Base-by-base conservation (phyloP, 345 rosid genomes). In the Turritis glabra region DNA sequence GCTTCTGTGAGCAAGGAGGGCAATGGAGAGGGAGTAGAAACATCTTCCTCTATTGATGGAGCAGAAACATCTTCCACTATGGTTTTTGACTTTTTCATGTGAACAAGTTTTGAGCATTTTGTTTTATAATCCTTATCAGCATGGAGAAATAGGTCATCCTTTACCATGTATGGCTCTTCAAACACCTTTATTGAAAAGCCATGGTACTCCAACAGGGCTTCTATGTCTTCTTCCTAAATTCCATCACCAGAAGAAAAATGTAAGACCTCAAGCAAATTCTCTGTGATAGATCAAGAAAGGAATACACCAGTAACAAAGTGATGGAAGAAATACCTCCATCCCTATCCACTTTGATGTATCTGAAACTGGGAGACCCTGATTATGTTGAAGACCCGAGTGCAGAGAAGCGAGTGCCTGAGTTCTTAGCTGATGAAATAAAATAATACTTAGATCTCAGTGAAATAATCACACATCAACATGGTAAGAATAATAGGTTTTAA, bases 81-180 rank as follows among this genome's bases (percentile, higher is more conserved):
- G 26, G 69, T 85, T 74, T 73, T 75, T 26, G 92, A 90, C 85
- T 77, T 88, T 80, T 91, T 94, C 75, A 50, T 75, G 75, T 88
- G 90, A 80, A 94, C 96, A 69, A 91, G 96, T 75, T 82, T 84
- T 64, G 98, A 94, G 74, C 89, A 83, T 81, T 80, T 91, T 64
- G 93, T 90, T 61, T 92, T 90, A 70, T 82, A 94, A 73, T 90
- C 99, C 74, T 69, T 79, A 41, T 89, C 99, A 71, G 73, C 82
- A 81, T 90, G 82, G 79, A 90, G 90, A 75, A 92, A 86, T 10
- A 85, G 84, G 57, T 97, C 98, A 58, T 89, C 89, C 83, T 95
- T 95, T 77, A 92, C 97, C 92, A 92, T 83, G 72, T 92, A 92
- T 68, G 87, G 96, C 86, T 92, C 97, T 82, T 95, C 89, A 81